Percentiles rank a stretch among this genome's conserved stretches.
These are phyloP conservation scores for Penicillium sp. DNA, from an alignment of 2,329 filamentous ascomycete species.

Conservation along the genomic window DNA sequence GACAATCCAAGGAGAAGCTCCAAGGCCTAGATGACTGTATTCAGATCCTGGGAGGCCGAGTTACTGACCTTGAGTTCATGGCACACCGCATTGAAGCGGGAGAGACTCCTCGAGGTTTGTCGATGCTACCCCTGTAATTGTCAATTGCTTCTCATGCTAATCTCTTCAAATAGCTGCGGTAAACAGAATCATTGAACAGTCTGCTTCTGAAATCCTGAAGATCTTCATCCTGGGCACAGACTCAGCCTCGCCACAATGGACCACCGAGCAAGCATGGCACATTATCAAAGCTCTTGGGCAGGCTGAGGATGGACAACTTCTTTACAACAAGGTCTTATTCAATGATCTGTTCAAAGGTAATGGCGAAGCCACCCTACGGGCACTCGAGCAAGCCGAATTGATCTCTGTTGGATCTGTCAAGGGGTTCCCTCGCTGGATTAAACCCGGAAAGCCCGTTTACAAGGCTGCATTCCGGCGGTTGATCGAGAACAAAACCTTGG, in stretches of 20 bases:
- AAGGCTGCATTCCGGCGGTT: slow-evolving; percentile 76
- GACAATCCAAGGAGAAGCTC: slow-evolving; percentile 53
- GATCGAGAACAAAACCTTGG: slow-evolving; percentile 69
- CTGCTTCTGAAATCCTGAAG: slow-evolving; percentile 85
- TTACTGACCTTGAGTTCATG: slow-evolving; percentile 95
- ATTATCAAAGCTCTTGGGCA: slow-evolving; percentile 76
- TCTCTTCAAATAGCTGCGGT: slow-evolving; percentile 60
- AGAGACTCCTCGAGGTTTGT: slow-evolving; percentile 64
- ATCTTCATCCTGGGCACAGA: slow-evolving; percentile 75
- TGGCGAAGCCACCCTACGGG: slow-evolving; percentile 74
- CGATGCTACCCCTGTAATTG: too few species aligned
- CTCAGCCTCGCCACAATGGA: slow-evolving; percentile 67
- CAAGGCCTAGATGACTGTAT: slow-evolving; percentile 79
- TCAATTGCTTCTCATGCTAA: too few species aligned
- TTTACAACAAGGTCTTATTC: slow-evolving; percentile 84
- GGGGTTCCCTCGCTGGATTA: slow-evolving; percentile 76
- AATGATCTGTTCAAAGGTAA: slow-evolving; percentile 71
- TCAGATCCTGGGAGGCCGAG: slow-evolving; percentile 76
- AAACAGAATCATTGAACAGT: slow-evolving; percentile 83
- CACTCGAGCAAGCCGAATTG: slow-evolving; percentile 80
- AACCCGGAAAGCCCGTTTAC: slow-evolving; percentile 82
- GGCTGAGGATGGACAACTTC: slow-evolving; percentile 59
- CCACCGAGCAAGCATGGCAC: slow-evolving; percentile 83
- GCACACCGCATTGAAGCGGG: slow-evolving; percentile 86
- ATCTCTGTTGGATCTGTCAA: slow-evolving; percentile 72